Evolutionary conservation across 169 alveolate genomes (phyloP), one percentile per base, ranked within the genome.

Genomic region (Eimeria tenella): DNA sequence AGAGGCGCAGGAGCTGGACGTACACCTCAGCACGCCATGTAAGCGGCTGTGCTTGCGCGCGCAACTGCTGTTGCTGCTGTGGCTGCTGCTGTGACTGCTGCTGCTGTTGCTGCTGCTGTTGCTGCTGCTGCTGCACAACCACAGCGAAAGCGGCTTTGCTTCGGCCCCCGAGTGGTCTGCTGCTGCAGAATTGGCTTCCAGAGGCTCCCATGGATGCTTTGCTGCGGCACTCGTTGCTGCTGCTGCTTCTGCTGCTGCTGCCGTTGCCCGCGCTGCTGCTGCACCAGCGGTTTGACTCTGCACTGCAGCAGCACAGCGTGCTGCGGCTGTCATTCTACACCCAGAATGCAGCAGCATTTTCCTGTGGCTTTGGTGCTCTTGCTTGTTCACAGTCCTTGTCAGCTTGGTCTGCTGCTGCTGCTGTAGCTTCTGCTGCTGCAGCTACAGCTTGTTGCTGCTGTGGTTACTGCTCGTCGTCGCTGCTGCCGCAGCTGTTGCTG

Each of bases 221-320:
- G 77, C 77, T 68, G 77, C n/a, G n/a, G 77, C 31, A 8, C n/a
- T 23, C 1, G 31, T 1, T 17, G 77, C 77, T 13, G 77, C 31
- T 68, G 49, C 77, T 68, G 77, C 77, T 68, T 7, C 77, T 68
- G 77, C 31, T 68, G 77, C 77, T n/a, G 77, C 77, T 68, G 77
- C 49, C 11, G 77, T n/a, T n/a, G 77, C 3, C 3, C 11, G 68
- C 68, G 68, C 11, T 10, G 68, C 21, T 58, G 19, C 11, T 58
- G 11, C 68, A 10, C 11, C 68, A 58, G 11, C 1, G 4, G 68
- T 3, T 58, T 58, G 21, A 0, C 1, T 17, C 21, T 58, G 68
- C 3, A 58, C 68, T 58, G 68, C 68, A 17, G 42, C 42, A 31
- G 42, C 42, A 31, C 42, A 31, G 42, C 42, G 42, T 31, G 42